A percentile compares a stretch with the other conserved stretches of the same genome.
phyloP scores from a whole-genome alignment of 305 asterid species.

The Coffea humblotiana region DNA sequence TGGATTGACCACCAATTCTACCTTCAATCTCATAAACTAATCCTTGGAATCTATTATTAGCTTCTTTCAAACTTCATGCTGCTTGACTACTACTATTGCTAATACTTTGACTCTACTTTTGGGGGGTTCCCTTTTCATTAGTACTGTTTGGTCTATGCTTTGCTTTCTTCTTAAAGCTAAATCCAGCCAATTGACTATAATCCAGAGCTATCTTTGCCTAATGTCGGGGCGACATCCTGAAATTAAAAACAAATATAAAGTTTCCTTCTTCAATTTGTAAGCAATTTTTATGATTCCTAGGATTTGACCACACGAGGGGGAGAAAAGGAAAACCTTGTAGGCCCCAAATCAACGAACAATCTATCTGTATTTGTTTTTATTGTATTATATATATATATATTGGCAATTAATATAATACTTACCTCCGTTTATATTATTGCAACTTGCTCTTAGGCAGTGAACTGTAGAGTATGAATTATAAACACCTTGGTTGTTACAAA shows the following conservation, averaged over 20 bases:
- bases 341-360: conserved; percentile 15
- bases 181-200: conserved; percentile 20
- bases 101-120: conserved; percentile 15
- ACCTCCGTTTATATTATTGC: neutral
- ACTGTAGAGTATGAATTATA: neutral
- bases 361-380: neutral
- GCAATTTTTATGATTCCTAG: conserved; percentile 27
- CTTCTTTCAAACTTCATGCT: conserved; percentile 6
- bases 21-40: conserved; percentile 5
- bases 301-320: conserved; percentile 50
- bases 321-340: conserved; percentile 14
- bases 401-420: neutral
- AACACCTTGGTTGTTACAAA: neutral
- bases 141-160: neutral
- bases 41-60: conserved; percentile 3
- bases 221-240: conserved; percentile 40
- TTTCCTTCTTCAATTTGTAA: neutral
- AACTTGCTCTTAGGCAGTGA: neutral
- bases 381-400: neutral
- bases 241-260: conserved; percentile 20
- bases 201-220: conserved; percentile 25
- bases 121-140: neutral
- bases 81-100: neutral
- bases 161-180: conserved; percentile 10
- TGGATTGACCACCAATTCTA: conserved; percentile 13